phyloP scores from a whole-genome alignment of 768 basidiomycete genomes.

The Pholiota microspora region DNA sequence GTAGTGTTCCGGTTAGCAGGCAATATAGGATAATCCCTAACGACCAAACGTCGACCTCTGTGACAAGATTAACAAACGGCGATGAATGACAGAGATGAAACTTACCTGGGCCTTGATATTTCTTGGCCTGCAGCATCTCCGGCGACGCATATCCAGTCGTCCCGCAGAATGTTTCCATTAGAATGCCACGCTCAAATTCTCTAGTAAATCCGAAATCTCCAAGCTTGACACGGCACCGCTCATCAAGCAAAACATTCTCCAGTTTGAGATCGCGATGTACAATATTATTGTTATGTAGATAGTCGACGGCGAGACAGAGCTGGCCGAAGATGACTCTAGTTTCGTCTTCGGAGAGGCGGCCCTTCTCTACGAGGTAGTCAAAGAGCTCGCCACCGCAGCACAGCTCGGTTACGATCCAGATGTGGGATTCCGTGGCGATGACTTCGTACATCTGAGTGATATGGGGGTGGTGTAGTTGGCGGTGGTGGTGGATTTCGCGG shows the following conservation, averaged over 20 bases:
- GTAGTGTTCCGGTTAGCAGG: constrained; percentile 84
- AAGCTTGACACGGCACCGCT: constrained; percentile 86
- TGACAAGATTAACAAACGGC: constrained; percentile 13
- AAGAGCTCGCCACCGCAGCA: constrained; percentile 97
- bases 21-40: constrained; percentile 90
- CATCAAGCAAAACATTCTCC: constrained; percentile 92
- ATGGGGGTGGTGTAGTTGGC: constrained; percentile 93
- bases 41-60: constrained; percentile 97
- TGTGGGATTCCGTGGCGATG: constrained; percentile 91
- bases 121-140: constrained; percentile 86
- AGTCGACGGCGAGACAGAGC: constrained; percentile 88
- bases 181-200: constrained; percentile 74
- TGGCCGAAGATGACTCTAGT: constrained; percentile 92
- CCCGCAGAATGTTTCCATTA: constrained; percentile 94
- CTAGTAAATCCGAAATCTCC: constrained; percentile 95
- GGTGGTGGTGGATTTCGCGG: constrained; percentile 97
- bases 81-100: constrained; percentile 7
- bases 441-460: constrained; percentile 97
- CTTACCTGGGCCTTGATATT: constrained; percentile 87
- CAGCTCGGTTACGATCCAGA: constrained; percentile 97
- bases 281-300: constrained; percentile 88
- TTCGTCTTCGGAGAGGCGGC: constrained; percentile 82
- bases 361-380: constrained; percentile 96
- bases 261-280: constrained; percentile 97
- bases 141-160: constrained; percentile 94